Conservation (phyloP, 176 grass and related monocot genomes). For the Paspalum notatum region DNA sequence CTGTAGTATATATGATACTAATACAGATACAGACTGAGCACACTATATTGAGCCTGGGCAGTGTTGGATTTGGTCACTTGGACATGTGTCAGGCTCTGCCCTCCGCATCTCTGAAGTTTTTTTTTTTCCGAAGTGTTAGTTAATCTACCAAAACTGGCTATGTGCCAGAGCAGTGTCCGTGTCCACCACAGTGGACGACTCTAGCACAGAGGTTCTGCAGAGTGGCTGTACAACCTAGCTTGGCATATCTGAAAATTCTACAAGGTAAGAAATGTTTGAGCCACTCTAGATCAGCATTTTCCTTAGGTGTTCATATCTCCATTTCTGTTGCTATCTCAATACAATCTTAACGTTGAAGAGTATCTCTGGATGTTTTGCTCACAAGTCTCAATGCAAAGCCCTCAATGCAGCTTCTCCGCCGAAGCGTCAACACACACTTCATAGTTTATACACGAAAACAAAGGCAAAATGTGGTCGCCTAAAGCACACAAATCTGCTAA, state of each 20-base stretch:
- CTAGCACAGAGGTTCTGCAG: not conserved
- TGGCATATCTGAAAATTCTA: not conserved
- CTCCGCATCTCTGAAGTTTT: not conserved
- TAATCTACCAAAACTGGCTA: not conserved
- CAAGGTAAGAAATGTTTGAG: not conserved
- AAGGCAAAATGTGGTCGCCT: not conserved
- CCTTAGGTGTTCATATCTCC: not conserved
- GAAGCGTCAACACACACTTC: not conserved
- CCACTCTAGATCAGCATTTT: conserved; percentile 16
- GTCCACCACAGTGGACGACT: not conserved
- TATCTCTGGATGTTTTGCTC: not conserved
- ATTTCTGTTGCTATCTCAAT: not conserved
- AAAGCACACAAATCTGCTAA: not conserved
- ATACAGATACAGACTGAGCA: not conserved
- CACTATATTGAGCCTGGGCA: not conserved
- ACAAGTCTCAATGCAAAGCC: too few relatives aligned
- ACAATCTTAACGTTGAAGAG: not conserved
- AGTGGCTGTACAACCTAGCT: not conserved
- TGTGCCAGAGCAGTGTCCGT: not conserved
- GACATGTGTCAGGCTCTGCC: not conserved
- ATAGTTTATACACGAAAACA: not conserved
- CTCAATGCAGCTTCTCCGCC: not conserved
- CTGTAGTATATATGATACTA: conserved; percentile 1
- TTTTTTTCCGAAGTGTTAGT: not conserved
- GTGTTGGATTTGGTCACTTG: not conserved